Evolutionary conservation across 2,329 filamentous ascomycete genomes (phyloP), one percentile per base, ranked within the genome.

Genomic region (Phaeomoniella chlamydospora): DNA sequence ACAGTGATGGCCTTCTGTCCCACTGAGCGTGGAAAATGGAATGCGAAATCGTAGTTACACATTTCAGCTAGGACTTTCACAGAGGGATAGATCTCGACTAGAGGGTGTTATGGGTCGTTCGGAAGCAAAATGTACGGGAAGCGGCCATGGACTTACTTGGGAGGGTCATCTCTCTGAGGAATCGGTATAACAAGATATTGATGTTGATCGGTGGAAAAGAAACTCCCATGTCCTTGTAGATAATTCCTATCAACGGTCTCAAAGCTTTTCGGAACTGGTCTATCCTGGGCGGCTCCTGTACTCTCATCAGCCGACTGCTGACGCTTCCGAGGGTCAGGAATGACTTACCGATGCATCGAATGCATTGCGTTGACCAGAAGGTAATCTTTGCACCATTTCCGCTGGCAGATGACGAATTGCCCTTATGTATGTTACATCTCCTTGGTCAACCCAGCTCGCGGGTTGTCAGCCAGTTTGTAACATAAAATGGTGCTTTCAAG

Each of bases 161-260:
- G 31, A 96, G 61, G 3, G 77, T 74, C 12, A 96, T 66, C 29
- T 78, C 68, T 48, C 72, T 75, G 18, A 86, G 65, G 48, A 80
- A 80, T 29, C 77, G 69, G 40, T 82, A 74, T 3, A 88, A 57
- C 6, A 88, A 56, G 3, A 81, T 61, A 1, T 76, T 68, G 18
- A 70, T 60, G 45, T 92, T 93, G 11, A 94, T 54, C 1, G 76
- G 61, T 2, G 88, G 86, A 41, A 90, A 76, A 0, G 58, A 46
- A 52, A 94, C 69, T 11, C 70, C 73, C 49, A 84, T 84, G 38
- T 83, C 77, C 35, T 64, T 53, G 42, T 72, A 61, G 49, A 81
- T 86, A 15, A 76, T 72, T 11, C 73, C 56, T 3, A 74, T 64
- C 33, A 86, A 52, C 34, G 77, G 68, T 36, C 74, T 61, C 1